Evolutionary conservation across 768 basidiomycete species (phyloP).

Genomic region (Lentinula detonsa): DNA sequence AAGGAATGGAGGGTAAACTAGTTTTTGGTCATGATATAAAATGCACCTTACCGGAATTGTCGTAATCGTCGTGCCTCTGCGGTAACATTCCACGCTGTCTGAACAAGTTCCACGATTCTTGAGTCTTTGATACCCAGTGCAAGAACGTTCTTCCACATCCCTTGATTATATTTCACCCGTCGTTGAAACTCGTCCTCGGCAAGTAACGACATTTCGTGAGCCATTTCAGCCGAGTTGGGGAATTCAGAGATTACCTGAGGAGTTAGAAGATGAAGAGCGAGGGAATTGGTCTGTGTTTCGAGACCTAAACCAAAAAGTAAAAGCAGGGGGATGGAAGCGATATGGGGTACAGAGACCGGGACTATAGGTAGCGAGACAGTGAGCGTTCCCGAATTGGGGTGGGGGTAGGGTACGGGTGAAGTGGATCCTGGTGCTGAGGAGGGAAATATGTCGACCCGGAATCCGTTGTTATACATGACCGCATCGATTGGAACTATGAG

Average conservation of each 20-base stretch:
- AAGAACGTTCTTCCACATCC: constrained; percentile 64
- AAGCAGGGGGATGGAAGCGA: constrained; percentile 47
- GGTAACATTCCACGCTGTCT: constrained; percentile 69
- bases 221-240: constrained; percentile 55
- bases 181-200: constrained; percentile 33
- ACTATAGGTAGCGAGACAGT: constrained; percentile 50
- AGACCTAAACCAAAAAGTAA: constrained; percentile 53
- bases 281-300: constrained; percentile 38
- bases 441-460: constrained; percentile 29
- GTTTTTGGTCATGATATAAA: not conserved
- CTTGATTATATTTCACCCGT: constrained; percentile 39
- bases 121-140: constrained; percentile 43
- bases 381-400: constrained; percentile 16
- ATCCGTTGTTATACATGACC: constrained; percentile 34
- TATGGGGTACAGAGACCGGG: constrained; percentile 43
- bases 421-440: constrained; percentile 25
- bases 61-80: constrained; percentile 50
- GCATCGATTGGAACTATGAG: constrained; percentile 50
- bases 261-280: constrained; percentile 52
- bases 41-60: not conserved
- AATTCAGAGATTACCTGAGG: constrained; percentile 41
- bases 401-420: constrained; percentile 22
- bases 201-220: constrained; percentile 37
- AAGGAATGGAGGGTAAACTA: not conserved
- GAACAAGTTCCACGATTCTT: constrained; percentile 40